Percentiles rank a stretch among this genome's conserved stretches.
phyloP scores from a whole-genome alignment of 2,329 filamentous ascomycete species.

The Phaeophleospora eucalypticola region DNA sequence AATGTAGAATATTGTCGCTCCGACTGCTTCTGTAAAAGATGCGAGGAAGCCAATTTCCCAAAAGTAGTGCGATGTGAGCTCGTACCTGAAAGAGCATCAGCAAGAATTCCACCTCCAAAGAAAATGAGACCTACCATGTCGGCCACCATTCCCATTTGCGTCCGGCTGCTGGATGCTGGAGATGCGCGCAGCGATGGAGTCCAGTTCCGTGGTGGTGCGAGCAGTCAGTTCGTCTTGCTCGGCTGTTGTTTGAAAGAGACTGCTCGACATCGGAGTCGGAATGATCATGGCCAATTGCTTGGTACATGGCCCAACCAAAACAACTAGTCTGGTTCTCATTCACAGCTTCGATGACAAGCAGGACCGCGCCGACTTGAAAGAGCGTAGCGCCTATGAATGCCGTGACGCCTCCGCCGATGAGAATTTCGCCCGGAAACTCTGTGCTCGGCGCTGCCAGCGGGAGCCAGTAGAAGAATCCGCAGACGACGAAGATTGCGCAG shows the following conservation, averaged over 20 bases:
- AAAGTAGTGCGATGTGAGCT: constrained; percentile 26
- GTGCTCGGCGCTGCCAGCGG: constrained; percentile 46
- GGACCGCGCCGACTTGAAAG: constrained; percentile 60
- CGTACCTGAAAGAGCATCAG: constrained; percentile 16
- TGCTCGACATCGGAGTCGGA: constrained; percentile 11
- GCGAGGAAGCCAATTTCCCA: constrained; percentile 30
- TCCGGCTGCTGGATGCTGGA: constrained; percentile 11
- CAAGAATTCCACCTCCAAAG: neutral
- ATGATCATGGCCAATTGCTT: constrained; percentile 1
- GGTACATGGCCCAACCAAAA: constrained; percentile 62
- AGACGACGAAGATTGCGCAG: constrained; percentile 42
- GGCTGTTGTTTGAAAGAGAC: neutral
- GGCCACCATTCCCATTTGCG: constrained; percentile 28
- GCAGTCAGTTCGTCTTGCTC: constrained; percentile 1
- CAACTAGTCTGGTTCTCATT: constrained; percentile 63
- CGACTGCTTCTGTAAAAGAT: constrained; percentile 24
- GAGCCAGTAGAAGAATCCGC: constrained; percentile 61
- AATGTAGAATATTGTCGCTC: constrained; percentile 27
- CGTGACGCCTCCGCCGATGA: constrained; percentile 56
- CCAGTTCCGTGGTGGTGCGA: constrained; percentile 6
- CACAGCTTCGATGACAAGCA: constrained; percentile 62
- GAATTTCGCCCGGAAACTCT: constrained; percentile 52
- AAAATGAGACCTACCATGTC: neutral
- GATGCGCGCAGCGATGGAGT: constrained; percentile 3
- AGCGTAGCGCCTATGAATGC: constrained; percentile 65